Evolutionary conservation across 1,139 yeast genomes (phyloP), one percentile per base, ranked within the genome.

Genomic region (Taphrina deformans): DNA sequence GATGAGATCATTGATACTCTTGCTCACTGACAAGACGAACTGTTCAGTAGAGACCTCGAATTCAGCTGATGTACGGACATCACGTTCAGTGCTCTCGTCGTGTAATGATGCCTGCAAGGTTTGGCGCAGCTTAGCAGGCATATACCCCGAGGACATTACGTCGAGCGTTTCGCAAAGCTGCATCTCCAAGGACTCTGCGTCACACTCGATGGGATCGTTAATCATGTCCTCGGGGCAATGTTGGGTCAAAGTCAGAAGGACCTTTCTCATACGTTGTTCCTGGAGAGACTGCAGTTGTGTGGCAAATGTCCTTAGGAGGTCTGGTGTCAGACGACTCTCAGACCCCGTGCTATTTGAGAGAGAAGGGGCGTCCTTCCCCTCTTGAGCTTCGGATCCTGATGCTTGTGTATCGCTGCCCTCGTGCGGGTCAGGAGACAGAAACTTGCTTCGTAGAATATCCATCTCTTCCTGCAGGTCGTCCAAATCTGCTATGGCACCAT

Each of bases 401-500:
- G 26, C 27, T 27, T 26, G 23, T 6, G 18, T 48, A 5, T 26
- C 53, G 5, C 27, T 38, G 10, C n/a, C 53, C n/a, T 48, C 35
- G 18, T 7, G 21, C 10, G 53, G 16, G 1, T 5, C 9, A 1
- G 1, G 58, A 5, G 45, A 3, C 12, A 3, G 23, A 18, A 50
- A 50, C 12, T 9, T 27, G 6, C 41, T 40, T n/a, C 63, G 31
- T 3, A 59, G 10, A 9, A 10, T 44, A 2, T 59, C 56, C 16
- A 59, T 33, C 24, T 51, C 63, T 9, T 59, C 63, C 21, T 59
- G 63, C 14, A 40, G 5, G 14, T 38, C 63, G n/a, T 38, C 55
- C 40, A 59, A 29, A 10, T 59, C 63, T 9, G 35, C 29, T 10
- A 45, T 21, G 18, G 38, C 27, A 14, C n/a, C 16, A 16, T 33